These are phyloP conservation scores for Aspergillus haitiensis DNA, from an alignment of 495 filamentous ascomycete species.

Conservation along the genomic window DNA sequence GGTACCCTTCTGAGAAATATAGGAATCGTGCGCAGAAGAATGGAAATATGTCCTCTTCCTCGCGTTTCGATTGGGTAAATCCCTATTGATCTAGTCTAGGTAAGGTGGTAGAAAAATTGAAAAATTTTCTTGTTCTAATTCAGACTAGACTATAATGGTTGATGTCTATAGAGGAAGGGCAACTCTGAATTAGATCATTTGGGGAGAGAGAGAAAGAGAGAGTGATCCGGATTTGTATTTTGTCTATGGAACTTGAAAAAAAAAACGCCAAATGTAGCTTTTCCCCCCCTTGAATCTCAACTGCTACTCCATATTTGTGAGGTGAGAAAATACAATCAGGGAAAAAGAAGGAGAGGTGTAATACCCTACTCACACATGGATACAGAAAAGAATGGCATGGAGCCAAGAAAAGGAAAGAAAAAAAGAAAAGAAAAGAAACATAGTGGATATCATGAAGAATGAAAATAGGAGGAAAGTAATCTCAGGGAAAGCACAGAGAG, in stretches of 20 bases:
- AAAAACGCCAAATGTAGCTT: constrained; percentile 17
- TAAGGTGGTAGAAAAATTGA: too few species aligned
- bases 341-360: too few species aligned
- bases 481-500: constrained; percentile 25
- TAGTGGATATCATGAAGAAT: constrained; percentile 32
- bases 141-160: too few species aligned
- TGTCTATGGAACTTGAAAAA: constrained; percentile 22
- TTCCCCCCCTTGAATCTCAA: constrained; percentile 8
- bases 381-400: too few species aligned
- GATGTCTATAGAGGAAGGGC: too few species aligned
- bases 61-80: too few species aligned
- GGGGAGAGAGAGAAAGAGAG: not conserved
- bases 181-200: not conserved
- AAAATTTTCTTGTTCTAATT: too few species aligned
- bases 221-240: constrained; percentile 10
- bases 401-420: not conserved
- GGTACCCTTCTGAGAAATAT: too few species aligned
- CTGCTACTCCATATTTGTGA: constrained; percentile 3
- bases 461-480: constrained; percentile 22
- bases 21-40: too few species aligned
- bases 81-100: too few species aligned
- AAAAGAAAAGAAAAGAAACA: constrained; percentile 24
- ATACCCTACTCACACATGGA: too few species aligned
- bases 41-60: too few species aligned
- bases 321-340: not conserved